These are phyloP conservation scores for Epichloe festucae DNA, from an alignment of 2,329 filamentous ascomycete genomes.

Conservation along the genomic window DNA sequence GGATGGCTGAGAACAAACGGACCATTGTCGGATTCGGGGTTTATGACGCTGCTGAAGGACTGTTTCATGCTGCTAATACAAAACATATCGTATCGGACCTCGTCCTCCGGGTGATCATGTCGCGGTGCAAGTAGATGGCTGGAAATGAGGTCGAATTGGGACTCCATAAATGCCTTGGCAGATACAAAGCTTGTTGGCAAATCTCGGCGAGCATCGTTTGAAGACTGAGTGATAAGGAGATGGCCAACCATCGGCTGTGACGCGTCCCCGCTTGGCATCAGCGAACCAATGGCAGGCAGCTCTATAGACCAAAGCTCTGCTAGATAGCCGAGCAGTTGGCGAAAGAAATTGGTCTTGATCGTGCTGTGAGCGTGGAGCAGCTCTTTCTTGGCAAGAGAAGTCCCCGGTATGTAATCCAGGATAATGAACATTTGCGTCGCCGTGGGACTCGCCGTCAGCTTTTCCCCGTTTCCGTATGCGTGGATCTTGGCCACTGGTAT, in stretches of 20 bases:
- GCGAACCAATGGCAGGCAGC: slow-evolving; percentile 1
- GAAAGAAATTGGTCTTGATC: too few species aligned
- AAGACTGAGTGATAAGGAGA: background rate
- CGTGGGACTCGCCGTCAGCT: slow-evolving; percentile 1
- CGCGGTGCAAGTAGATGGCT: slow-evolving; percentile 4
- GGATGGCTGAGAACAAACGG: too few species aligned
- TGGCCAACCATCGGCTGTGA: background rate
- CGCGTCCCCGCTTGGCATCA: too few species aligned
- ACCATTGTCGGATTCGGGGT: too few species aligned
- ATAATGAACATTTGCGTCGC: slow-evolving; percentile 1
- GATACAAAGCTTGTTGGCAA: slow-evolving; percentile 2
- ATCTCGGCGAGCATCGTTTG: slow-evolving; percentile 4
- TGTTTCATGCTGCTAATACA: background rate
- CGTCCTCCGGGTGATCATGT: slow-evolving; percentile 5
- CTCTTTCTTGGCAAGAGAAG: too few species aligned
- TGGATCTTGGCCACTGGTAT: slow-evolving; percentile 12
- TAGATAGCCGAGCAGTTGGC: too few species aligned
- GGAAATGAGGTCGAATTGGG: slow-evolving; percentile 2
- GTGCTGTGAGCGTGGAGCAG: too few species aligned
- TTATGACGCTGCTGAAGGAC: background rate
- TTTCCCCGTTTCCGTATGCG: slow-evolving; percentile 10
- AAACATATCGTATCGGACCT: slow-evolving; percentile 3
- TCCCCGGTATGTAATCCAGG: background rate
- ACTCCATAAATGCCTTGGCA: slow-evolving; percentile 1
- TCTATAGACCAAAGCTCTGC: background rate